These are phyloP conservation scores for Aegilops tauschii DNA, from an alignment of 176 grass and related monocot species.

Conservation along the genomic window DNA sequence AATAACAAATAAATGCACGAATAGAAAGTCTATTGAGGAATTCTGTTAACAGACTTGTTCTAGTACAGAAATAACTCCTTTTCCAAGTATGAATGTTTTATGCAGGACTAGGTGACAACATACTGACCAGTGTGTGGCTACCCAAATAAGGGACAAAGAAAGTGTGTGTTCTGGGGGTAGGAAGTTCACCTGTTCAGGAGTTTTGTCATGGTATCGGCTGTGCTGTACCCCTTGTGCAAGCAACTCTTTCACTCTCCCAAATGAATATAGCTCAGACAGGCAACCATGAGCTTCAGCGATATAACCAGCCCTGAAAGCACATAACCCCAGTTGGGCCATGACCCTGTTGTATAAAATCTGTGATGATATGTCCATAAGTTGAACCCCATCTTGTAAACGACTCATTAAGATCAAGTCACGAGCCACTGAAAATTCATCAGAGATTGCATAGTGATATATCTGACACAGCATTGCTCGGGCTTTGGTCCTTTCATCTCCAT, in stretches of 20 bases:
- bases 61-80: neutral
- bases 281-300: slow-evolving; percentile 81
- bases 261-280: slow-evolving; percentile 78
- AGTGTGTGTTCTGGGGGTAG: neutral
- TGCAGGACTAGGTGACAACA: neutral
- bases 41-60: neutral
- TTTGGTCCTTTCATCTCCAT: slow-evolving; percentile 95
- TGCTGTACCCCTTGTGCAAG: slow-evolving; percentile 90
- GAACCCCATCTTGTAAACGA: slow-evolving; percentile 88
- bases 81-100: neutral
- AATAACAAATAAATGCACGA: neutral
- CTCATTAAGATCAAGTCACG: slow-evolving; percentile 93
- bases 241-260: slow-evolving; percentile 88
- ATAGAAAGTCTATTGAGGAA: neutral
- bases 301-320: slow-evolving; percentile 90
- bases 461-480: slow-evolving; percentile 92
- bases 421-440: slow-evolving; percentile 82
- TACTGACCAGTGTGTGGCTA: neutral
- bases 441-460: slow-evolving; percentile 93
- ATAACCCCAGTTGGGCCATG: slow-evolving; percentile 85
- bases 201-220: slow-evolving; percentile 95
- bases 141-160: neutral
- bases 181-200: slow-evolving; percentile 77
- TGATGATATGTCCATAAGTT: slow-evolving; percentile 90
- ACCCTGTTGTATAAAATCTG: slow-evolving; percentile 93